Evolutionary conservation across 106 monocot species (phyloP).

Genomic region (Cymbidium sinense): DNA sequence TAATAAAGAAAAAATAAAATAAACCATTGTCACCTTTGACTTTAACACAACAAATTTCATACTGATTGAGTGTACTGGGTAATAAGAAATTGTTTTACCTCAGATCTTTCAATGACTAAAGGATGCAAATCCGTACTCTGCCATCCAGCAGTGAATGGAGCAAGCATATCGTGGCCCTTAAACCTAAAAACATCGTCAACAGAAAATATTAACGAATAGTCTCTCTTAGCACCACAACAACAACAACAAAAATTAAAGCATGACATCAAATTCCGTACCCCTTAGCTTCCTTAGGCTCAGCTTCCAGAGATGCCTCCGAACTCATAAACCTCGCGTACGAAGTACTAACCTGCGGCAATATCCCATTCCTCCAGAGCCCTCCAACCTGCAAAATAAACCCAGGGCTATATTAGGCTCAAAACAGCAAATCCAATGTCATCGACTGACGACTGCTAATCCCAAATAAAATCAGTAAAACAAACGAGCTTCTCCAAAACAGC

Average conservation of each 20-base stretch:
- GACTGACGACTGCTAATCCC: neutral
- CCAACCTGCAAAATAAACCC: constrained; percentile 2
- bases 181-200: constrained; percentile 32
- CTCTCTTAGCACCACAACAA: neutral
- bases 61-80: neutral
- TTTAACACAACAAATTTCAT: neutral
- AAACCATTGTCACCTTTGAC: neutral
- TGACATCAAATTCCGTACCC: constrained; percentile 12
- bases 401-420: neutral
- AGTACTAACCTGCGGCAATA: neutral
- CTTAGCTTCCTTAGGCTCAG: neutral
- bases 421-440: neutral
- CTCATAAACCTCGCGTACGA: constrained; percentile 10
- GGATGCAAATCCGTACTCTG: constrained; percentile 79
- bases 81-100: constrained; percentile 33
- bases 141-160: constrained; percentile 99
- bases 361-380: neutral
- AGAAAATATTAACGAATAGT: neutral
- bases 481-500: neutral
- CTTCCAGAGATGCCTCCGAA: constrained; percentile 19
- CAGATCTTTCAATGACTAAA: constrained; percentile 76
- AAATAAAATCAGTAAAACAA: neutral
- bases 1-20: no score
- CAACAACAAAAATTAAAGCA: neutral
- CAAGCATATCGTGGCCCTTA: constrained; percentile 94